phyloP scores from a whole-genome alignment of 108 stramenopile genomes.

The Phaeodactylum tricornutum region DNA sequence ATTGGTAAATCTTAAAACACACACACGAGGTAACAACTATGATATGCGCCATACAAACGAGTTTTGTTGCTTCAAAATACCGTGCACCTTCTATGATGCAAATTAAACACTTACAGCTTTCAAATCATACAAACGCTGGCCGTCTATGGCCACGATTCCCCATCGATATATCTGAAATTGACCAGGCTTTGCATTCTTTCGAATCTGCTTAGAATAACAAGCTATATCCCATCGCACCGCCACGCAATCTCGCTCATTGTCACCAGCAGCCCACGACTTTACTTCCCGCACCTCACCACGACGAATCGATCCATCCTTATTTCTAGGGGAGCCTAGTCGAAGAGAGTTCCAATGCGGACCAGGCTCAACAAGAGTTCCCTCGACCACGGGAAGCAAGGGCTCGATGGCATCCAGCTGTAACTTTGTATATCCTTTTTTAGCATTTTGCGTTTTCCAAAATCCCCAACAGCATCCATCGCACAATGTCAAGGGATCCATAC shows the following conservation, averaged over 20 bases:
- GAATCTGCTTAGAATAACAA: neutral
- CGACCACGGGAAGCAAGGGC: neutral
- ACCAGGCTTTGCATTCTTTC: conserved; percentile 1
- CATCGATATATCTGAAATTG: conserved; percentile 40
- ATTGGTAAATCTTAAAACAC: too few species aligned
- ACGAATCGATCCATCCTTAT: conserved; percentile 5
- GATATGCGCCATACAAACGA: too few species aligned
- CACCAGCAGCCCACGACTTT: conserved; percentile 37
- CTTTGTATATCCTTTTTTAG: conserved; percentile 6
- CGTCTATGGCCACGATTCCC: conserved; percentile 36
- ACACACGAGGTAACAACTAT: too few species aligned
- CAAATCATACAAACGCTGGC: conserved; percentile 32
- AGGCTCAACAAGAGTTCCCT: conserved; percentile 16
- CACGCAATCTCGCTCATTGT: conserved; percentile 37
- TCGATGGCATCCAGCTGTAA: neutral
- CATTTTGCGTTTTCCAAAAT: conserved; percentile 51
- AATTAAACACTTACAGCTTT: too few species aligned
- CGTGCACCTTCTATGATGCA: too few species aligned
- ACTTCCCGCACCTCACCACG: conserved; percentile 34
- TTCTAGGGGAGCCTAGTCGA: conserved; percentile 19
- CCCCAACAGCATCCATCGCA: conserved; percentile 79
- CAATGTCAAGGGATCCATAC: conserved; percentile 33
- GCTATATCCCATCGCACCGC: conserved; percentile 42
- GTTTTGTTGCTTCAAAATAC: too few species aligned
- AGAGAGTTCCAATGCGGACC: conserved; percentile 42